These are phyloP conservation scores for Alternaria ventricosa DNA, from an alignment of 2,329 filamentous ascomycete genomes.

Conservation along the genomic window DNA sequence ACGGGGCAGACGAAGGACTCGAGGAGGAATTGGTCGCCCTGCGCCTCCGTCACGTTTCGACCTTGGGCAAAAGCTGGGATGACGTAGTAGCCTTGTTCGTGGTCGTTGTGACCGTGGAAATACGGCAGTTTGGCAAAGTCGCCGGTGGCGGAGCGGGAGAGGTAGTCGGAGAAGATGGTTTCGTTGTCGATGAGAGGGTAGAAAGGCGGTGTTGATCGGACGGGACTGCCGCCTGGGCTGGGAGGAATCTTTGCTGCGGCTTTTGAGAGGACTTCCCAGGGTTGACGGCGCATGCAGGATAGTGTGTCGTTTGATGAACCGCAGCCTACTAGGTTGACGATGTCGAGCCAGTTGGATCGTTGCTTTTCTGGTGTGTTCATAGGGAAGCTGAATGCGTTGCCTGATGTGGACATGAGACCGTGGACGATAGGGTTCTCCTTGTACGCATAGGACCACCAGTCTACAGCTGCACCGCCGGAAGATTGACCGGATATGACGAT, in stretches of 20 bases:
- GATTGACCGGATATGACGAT: slow-evolving; percentile 59
- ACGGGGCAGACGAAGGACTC: slow-evolving; percentile 25
- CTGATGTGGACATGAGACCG: slow-evolving; percentile 51
- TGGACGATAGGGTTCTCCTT: slow-evolving; percentile 55
- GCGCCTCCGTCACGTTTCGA: slow-evolving; percentile 21
- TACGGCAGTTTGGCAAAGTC: slow-evolving; percentile 23
- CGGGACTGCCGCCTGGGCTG: slow-evolving; percentile 23
- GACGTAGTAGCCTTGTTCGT: slow-evolving; percentile 28
- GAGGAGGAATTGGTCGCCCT: slow-evolving; percentile 17
- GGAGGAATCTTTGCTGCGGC: slow-evolving; percentile 19
- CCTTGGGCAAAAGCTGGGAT: slow-evolving; percentile 26
- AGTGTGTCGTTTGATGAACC: slow-evolving; percentile 13
- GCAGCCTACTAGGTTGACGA: slow-evolving; percentile 21
- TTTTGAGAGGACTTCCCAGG: slow-evolving; percentile 12
- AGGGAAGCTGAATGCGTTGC: slow-evolving; percentile 26
- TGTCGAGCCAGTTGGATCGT: slow-evolving; percentile 22
- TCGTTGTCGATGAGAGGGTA: slow-evolving; percentile 26
- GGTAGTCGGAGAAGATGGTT: slow-evolving; percentile 29
- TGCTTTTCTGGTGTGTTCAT: slow-evolving; percentile 22
- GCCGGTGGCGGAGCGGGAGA: slow-evolving; percentile 14
- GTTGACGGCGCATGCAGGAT: slow-evolving; percentile 25
- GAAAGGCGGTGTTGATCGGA: slow-evolving; percentile 23
- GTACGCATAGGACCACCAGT: slow-evolving; percentile 58
- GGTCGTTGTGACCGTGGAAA: slow-evolving; percentile 26
- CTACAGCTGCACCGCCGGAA: slow-evolving; percentile 52